phyloP scores from a whole-genome alignment of 2,329 filamentous ascomycete species.

The Ambrosiella xylebori region DNA sequence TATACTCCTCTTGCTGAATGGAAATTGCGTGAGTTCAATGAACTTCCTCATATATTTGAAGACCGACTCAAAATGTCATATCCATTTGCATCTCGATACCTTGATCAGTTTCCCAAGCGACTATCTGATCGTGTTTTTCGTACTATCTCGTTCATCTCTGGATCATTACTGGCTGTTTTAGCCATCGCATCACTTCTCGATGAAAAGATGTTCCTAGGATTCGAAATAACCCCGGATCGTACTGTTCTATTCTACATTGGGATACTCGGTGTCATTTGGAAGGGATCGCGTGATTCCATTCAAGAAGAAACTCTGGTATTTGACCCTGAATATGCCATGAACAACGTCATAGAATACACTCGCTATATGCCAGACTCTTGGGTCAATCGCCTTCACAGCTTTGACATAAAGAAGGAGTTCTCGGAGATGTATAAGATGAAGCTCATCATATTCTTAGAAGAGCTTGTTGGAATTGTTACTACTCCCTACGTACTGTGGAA shows the following conservation, averaged over 20 bases:
- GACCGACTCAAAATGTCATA: conserved; percentile 87
- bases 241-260: conserved; percentile 85
- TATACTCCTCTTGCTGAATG: conserved; percentile 91
- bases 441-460: conserved; percentile 77
- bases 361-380: conserved; percentile 84
- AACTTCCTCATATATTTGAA: conserved; percentile 80
- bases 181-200: conserved; percentile 74
- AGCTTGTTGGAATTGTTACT: conserved; percentile 79
- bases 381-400: conserved; percentile 78
- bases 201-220: conserved; percentile 75
- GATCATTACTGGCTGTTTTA: conserved; percentile 72
- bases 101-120: conserved; percentile 92
- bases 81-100: conserved; percentile 77
- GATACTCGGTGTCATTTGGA: conserved; percentile 68
- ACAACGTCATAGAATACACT: conserved; percentile 79
- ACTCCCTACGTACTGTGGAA: conserved; percentile 80
- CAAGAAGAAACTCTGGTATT: conserved; percentile 81
- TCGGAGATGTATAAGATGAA: conserved; percentile 82
- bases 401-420: conserved; percentile 85
- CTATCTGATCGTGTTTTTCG: conserved; percentile 74
- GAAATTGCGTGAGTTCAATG: conserved; percentile 98
- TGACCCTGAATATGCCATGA: conserved; percentile 77
- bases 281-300: conserved; percentile 62
- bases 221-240: conserved; percentile 77
- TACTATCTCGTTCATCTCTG: conserved; percentile 74